These are phyloP conservation scores for Pseudoneurospora amorphoporcata DNA, from an alignment of 495 filamentous ascomycete species.

Conservation along the genomic window DNA sequence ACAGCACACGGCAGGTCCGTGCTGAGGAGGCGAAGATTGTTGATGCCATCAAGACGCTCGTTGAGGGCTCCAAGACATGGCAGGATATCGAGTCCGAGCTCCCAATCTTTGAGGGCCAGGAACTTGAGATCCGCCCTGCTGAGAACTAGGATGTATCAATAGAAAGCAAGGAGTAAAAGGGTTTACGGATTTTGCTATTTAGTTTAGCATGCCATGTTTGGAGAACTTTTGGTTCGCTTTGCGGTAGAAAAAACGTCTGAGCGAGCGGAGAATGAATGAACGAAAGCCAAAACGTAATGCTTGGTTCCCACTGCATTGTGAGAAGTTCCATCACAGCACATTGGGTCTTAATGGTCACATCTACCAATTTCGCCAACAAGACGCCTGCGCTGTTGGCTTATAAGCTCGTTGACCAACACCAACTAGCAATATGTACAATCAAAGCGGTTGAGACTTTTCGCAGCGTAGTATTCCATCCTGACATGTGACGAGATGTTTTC, in stretches of 20 bases:
- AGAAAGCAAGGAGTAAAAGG: not conserved
- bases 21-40: slow-evolving; percentile 52
- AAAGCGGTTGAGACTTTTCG: not conserved
- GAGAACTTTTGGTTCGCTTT: not conserved
- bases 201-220: not conserved
- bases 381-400: not conserved
- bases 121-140: slow-evolving; percentile 23
- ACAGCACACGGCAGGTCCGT: slow-evolving; percentile 62
- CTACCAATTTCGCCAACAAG: not conserved
- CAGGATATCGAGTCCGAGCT: slow-evolving; percentile 46
- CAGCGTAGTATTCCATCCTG: not conserved
- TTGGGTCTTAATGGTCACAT: not conserved
- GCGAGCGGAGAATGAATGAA: not conserved
- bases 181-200: not conserved
- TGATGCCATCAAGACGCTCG: slow-evolving; percentile 48
- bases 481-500: not conserved
- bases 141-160: not conserved
- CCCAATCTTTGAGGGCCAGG: slow-evolving; percentile 50
- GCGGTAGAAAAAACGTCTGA: not conserved
- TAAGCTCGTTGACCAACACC: not conserved
- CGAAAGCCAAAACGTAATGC: not conserved
- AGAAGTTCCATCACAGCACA: not conserved
- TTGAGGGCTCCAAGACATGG: slow-evolving; percentile 52
- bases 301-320: not conserved
- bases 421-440: not conserved